phyloP scores from a whole-genome alignment of 306 rosid species.

The Vachellia collinsii region DNA sequence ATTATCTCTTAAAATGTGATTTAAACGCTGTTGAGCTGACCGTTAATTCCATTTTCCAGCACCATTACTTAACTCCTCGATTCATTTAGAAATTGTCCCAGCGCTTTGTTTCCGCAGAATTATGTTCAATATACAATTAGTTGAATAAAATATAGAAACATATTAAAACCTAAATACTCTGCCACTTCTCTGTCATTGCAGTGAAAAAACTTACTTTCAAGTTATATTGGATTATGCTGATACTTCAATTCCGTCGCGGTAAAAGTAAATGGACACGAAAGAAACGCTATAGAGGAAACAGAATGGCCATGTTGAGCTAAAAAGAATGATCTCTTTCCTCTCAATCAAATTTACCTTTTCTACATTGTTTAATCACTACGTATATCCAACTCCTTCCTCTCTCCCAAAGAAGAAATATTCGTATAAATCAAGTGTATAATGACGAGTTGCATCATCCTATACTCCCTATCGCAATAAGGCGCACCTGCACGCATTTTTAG shows the following conservation, averaged over 20 bases:
- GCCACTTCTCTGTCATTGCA: not conserved
- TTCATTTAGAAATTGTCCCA: not conserved
- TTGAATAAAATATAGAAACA: not conserved
- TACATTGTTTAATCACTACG: slow-evolving; percentile 1
- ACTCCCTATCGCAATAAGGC: slow-evolving; percentile 26
- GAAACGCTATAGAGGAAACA: not conserved
- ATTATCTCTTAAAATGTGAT: not conserved
- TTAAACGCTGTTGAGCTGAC: not conserved
- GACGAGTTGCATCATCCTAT: not conserved
- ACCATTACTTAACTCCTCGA: not conserved
- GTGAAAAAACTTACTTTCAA: not conserved
- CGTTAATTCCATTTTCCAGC: not conserved
- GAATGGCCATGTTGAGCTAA: not conserved
- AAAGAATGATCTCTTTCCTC: slow-evolving; percentile 16
- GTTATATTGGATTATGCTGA: not conserved
- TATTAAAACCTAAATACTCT: not conserved
- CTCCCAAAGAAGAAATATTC: not conserved
- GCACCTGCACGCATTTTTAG: slow-evolving; percentile 30
- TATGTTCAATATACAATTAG: not conserved
- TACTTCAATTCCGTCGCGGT: not conserved
- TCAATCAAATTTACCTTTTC: slow-evolving; percentile 34
- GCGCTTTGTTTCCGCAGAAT: not conserved
- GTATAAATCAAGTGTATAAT: slow-evolving; percentile 28
- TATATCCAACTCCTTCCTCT: slow-evolving; percentile 10
- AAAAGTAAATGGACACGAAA: not conserved